Conservation (phyloP, 2,329 filamentous ascomycete genomes). For the Pezizomycotina sp. region DNA sequence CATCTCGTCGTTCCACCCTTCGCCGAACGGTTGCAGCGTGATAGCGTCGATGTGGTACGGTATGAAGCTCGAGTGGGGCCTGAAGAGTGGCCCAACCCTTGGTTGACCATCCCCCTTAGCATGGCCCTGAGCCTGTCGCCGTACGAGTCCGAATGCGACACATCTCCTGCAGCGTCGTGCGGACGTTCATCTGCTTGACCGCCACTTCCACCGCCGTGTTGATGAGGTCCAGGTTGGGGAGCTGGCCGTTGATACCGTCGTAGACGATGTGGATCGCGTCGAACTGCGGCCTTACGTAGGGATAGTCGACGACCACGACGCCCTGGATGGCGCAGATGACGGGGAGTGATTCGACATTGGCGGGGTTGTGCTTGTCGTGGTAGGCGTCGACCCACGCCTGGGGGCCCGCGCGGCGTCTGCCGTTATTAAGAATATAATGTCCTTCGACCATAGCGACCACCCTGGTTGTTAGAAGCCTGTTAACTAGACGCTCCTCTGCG, state of each 20-base stretch:
- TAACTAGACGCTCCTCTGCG: neutral
- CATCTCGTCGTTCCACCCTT: conserved; percentile 97
- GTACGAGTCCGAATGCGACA: conserved; percentile 62
- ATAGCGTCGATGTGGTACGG: conserved; percentile 95
- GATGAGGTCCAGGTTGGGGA: conserved; percentile 89
- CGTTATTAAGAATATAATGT: conserved; percentile 82
- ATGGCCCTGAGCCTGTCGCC: conserved; percentile 70
- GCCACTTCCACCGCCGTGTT: conserved; percentile 85
- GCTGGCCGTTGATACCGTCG: conserved; percentile 85
- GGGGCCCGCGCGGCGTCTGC: conserved; percentile 74
- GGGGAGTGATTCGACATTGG: conserved; percentile 55
- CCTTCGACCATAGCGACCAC: conserved; percentile 98
- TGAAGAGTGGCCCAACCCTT: conserved; percentile 73
- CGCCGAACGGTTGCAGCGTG: conserved; percentile 73
- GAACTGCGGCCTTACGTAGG: conserved; percentile 59
- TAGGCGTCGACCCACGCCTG: conserved; percentile 98
- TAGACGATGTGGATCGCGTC: conserved; percentile 82
- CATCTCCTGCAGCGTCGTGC: conserved; percentile 70
- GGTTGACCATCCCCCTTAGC: conserved; percentile 79
- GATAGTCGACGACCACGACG: conserved; percentile 83
- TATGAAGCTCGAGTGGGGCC: conserved; percentile 94
- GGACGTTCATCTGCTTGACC: conserved; percentile 79
- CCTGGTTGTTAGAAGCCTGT: conserved; percentile 32
- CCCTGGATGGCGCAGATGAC: conserved; percentile 88
- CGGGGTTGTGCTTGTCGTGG: conserved; percentile 67